These are phyloP conservation scores for Alternaria brassicicola DNA, from an alignment of 2,329 filamentous ascomycete species.

Conservation along the genomic window DNA sequence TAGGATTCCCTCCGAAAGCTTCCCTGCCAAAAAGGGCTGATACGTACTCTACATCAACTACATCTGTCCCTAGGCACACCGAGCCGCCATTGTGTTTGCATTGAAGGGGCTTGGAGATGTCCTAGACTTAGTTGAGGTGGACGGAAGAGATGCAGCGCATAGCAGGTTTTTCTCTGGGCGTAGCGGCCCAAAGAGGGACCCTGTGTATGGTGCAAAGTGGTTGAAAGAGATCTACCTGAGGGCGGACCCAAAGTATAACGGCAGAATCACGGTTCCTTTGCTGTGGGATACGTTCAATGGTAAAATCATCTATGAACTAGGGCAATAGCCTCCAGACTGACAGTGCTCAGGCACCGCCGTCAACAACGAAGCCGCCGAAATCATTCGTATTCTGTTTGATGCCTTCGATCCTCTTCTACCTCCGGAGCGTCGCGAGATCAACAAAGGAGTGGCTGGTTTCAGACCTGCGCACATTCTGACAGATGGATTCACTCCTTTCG, in stretches of 20 bases:
- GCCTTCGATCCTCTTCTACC: constrained; percentile 44
- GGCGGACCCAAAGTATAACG: constrained; percentile 59
- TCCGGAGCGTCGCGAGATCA: constrained; percentile 61
- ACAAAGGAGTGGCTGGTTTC: constrained; percentile 63
- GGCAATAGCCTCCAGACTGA: constrained; percentile 9
- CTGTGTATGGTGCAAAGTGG: constrained; percentile 40
- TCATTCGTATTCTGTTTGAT: constrained; percentile 41
- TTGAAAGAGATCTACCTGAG: constrained; percentile 73
- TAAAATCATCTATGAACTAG: neutral
- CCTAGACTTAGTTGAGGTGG: constrained; percentile 56
- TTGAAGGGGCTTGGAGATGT: constrained; percentile 60
- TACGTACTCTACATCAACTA: constrained; percentile 68
- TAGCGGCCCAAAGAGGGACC: constrained; percentile 37
- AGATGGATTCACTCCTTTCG: constrained; percentile 76
- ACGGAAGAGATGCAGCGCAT: constrained; percentile 36
- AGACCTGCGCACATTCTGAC: constrained; percentile 68
- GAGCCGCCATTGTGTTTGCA: constrained; percentile 54
- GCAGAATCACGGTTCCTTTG: constrained; percentile 80
- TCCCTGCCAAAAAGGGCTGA: constrained; percentile 64
- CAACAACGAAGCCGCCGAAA: constrained; percentile 47
- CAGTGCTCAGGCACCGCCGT: constrained; percentile 36
- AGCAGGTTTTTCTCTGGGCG: constrained; percentile 44
- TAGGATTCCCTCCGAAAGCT: constrained; percentile 61
- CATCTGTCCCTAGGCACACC: constrained; percentile 68
- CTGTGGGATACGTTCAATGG: constrained; percentile 70